Evolutionary conservation across 768 basidiomycete species (phyloP), one percentile per base, ranked within the genome.

Genomic region (Suillus clintonianus): DNA sequence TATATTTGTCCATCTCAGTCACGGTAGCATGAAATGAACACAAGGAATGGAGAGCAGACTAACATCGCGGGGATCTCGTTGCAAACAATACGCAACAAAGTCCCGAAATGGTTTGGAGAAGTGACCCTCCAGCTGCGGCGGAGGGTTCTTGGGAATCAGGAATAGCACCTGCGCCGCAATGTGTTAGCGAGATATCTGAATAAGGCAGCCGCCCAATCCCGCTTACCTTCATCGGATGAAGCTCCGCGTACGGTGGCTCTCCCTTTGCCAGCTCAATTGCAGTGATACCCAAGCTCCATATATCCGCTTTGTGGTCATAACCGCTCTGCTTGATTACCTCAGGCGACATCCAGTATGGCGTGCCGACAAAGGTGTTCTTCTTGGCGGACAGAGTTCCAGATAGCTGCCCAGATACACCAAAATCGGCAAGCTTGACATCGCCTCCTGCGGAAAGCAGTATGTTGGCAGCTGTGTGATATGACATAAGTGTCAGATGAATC

Each of bases 281-380:
- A 8, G 97, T 99, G 69, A 97, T 97, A 15, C 97, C 97, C 66
- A 99, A 79, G 76, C 92, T 94, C 97, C 97, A 99, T 56, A 99
- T 98, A 76, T 99, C 97, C 17, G 97, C 97, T 74, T 98, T 99
- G 75, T 96, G 92, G 71, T 99, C 97, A 77, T 99, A 99, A 5
- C 97, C 97, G 62, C 95, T 97, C 78, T 99, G 97, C 76, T 99
- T 99, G 81, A 99, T 99, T 27, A 99, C 96, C 74, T 99, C 97
- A 7, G 97, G 97, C 8, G 94, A 95, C 97, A 99, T 99, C 97
- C 97, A 99, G 74, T 99, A 99, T 4, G 97, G 97, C 19, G 97
- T 96, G 34, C 94, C 94, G 37, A 97, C 97, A 74, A 96, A 98
- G 1, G 97, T 99, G 70, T 99, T 99, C 86, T 98, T 95, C 85